Conservation (phyloP, 768 basidiomycete genomes). For the Coprinopsis strossmayeri region DNA sequence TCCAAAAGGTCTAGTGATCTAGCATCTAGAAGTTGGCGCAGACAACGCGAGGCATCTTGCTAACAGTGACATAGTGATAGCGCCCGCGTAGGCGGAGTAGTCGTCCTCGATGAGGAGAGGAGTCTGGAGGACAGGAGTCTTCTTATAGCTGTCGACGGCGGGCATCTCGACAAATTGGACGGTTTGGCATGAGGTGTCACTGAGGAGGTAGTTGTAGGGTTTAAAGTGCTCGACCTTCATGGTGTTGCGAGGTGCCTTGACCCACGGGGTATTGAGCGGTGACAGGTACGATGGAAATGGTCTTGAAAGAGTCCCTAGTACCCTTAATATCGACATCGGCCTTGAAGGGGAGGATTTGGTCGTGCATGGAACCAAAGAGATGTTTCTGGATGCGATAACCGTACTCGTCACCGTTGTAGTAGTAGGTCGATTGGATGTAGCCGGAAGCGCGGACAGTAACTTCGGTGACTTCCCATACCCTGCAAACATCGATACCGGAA, state of each 20-base stretch:
- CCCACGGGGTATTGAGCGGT: conserved; percentile 1
- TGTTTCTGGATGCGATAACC: conserved; percentile 3
- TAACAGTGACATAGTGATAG: background rate
- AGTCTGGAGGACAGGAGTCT: background rate
- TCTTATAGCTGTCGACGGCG: conserved; percentile 1
- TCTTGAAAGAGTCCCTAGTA: conserved; percentile 3
- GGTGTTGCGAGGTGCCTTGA: background rate
- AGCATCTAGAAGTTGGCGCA: background rate
- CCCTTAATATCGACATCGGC: conserved; percentile 6
- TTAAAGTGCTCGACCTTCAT: conserved; percentile 6
- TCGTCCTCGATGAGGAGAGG: conserved; percentile 3
- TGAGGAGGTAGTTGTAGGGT: conserved; percentile 6
- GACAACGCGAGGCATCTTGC: background rate
- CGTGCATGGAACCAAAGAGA: conserved; percentile 6
- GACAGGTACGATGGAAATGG: background rate
- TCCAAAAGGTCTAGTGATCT: background rate
- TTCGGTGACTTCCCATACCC: too few species aligned
- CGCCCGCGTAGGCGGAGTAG: background rate
- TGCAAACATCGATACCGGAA: too few species aligned
- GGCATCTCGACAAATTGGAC: background rate
- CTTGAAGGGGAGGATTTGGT: conserved; percentile 6
- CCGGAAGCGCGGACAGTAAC: conserved; percentile 5
- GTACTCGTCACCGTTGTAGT: conserved; percentile 1
- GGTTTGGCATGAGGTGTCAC: conserved; percentile 2
- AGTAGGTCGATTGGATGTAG: conserved; percentile 3